Percentiles rank a stretch among this genome's conserved stretches.
phyloP scores from a whole-genome alignment of 768 basidiomycete species.

The Hydnomerulius pinastri region DNA sequence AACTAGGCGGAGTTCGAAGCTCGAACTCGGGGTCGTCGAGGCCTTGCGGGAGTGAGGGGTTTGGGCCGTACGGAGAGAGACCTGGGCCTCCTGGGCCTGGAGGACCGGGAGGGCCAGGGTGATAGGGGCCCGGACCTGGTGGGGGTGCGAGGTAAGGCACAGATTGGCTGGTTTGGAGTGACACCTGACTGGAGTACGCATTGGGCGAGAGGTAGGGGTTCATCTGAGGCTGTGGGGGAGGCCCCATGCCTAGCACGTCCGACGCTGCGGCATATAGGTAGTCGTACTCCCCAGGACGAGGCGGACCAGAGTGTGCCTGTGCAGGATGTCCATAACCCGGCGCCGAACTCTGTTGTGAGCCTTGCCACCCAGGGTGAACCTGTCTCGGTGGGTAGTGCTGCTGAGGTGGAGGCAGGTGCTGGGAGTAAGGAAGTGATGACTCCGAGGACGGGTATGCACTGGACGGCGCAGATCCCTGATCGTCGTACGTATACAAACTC shows the following conservation, averaged over 20 bases:
- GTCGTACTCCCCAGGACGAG: slow-evolving; percentile 49
- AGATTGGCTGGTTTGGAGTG: slow-evolving; percentile 31
- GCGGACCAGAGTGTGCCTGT: slow-evolving; percentile 15
- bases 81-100: slow-evolving; percentile 16
- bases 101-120: slow-evolving; percentile 19
- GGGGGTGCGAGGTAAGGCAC: slow-evolving; percentile 36
- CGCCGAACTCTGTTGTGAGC: slow-evolving; percentile 22
- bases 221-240: slow-evolving; percentile 39
- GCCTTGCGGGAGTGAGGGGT: slow-evolving; percentile 30
- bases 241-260: slow-evolving; percentile 77
- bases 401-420: slow-evolving; percentile 21
- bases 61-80: slow-evolving; percentile 18
- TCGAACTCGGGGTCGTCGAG: slow-evolving; percentile 54
- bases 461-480: slow-evolving; percentile 26
- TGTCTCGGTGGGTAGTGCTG: slow-evolving; percentile 20
- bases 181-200: slow-evolving; percentile 19
- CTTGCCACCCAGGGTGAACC: slow-evolving; percentile 30
- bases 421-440: slow-evolving; percentile 15
- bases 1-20: slow-evolving; percentile 43
- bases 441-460: slow-evolving; percentile 34
- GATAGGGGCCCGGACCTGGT: slow-evolving; percentile 23
- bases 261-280: slow-evolving; percentile 75
- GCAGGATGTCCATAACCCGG: slow-evolving; percentile 20
- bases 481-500: slow-evolving; percentile 43
- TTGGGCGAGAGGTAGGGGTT: slow-evolving; percentile 23